phyloP scores from a whole-genome alignment of 257 asterid genomes.

The Mentha longifolia region DNA sequence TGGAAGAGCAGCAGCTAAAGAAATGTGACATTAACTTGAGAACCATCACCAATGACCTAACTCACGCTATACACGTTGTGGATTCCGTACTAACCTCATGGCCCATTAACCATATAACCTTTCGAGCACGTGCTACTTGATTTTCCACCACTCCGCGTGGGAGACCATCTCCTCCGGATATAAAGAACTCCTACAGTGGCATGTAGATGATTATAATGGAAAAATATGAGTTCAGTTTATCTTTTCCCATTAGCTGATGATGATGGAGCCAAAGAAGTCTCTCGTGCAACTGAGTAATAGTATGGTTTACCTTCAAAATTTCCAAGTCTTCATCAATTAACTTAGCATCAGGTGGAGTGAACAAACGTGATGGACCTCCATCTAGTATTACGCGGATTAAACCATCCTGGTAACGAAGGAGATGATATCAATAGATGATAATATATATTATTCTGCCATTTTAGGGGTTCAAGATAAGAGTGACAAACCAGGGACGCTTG shows the following conservation, averaged over 20 bases:
- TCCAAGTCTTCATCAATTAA: conserved; percentile 89
- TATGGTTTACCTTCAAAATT: conserved; percentile 68
- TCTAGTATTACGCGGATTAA: conserved; percentile 82
- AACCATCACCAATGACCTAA: too few species aligned
- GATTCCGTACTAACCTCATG: conserved; percentile 73
- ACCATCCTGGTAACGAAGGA: conserved; percentile 66
- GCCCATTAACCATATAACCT: conserved; percentile 71
- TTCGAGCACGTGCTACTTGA: conserved; percentile 81
- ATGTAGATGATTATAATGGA: conserved; percentile 23
- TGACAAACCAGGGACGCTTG: conserved; percentile 89
- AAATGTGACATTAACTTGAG: too few species aligned
- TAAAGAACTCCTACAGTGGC: conserved; percentile 75
- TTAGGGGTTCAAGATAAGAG: conserved; percentile 28
- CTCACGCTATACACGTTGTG: not conserved
- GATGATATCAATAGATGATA: conserved; percentile 29
- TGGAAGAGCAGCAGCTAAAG: not conserved
- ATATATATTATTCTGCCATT: conserved; percentile 8
- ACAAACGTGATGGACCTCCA: conserved; percentile 87
- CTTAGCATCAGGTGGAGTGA: conserved; percentile 76
- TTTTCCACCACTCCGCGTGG: conserved; percentile 99
- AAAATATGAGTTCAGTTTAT: not conserved
- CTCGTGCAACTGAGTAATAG: conserved; percentile 2
- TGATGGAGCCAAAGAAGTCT: conserved; percentile 1
- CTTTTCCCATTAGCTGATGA: conserved; percentile 3
- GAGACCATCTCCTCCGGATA: conserved; percentile 98